Base-by-base conservation (phyloP, 2,329 filamentous ascomycete species). In the Pseudogymnoascus pannorum region DNA sequence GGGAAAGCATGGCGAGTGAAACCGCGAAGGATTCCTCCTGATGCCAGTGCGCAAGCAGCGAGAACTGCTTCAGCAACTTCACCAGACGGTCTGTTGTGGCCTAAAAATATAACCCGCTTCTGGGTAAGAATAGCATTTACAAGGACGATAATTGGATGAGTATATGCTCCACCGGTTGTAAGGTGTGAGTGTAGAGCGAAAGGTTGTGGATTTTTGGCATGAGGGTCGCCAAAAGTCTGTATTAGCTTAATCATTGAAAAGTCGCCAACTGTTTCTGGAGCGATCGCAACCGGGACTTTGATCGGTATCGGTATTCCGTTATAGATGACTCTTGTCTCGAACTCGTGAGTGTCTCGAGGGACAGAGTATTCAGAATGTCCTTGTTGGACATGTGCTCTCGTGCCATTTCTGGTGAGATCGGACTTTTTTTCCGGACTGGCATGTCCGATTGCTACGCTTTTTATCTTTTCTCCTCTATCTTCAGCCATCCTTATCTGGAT, bases 41-140 rank as follows among this genome's bases (percentile, higher is more conserved):
- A 97, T 12, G 89, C 93, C 54, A 99, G 81, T 9, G 94, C 91
- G 74, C 94, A 99, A 1, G 94, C 92, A n/a, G 92, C 94, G 7
- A 99, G 82, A 2, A 99, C 94, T n/a, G 94, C 93, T 76, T 99
- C 93, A 1, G 94, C 94, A 24, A 99, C 94, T 71, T 97, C 92
- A 20, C 92, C 92, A 0, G 94, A 97, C 0, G 94, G 93, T 73
- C 93, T 87, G 70, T 96, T 96, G 77, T 99, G 89, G 2, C 94
- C 94, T 5, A 99, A 80, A 73, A 99, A 99, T 63, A 99, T 92
- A 70, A 99, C 85, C 60, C 94, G 87, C 76, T 99, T 99, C 72
- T 99, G 93, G 0, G 94, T 99, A 60, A 99, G 80, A 65, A 99
- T 86, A 0, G 92, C 94, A 71, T 99, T 99, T 68, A 94, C 87